Evolutionary conservation across 805 yeast genomes (phyloP), one percentile per base, ranked within the genome.

Genomic region (Metschnikowia anglica): DNA sequence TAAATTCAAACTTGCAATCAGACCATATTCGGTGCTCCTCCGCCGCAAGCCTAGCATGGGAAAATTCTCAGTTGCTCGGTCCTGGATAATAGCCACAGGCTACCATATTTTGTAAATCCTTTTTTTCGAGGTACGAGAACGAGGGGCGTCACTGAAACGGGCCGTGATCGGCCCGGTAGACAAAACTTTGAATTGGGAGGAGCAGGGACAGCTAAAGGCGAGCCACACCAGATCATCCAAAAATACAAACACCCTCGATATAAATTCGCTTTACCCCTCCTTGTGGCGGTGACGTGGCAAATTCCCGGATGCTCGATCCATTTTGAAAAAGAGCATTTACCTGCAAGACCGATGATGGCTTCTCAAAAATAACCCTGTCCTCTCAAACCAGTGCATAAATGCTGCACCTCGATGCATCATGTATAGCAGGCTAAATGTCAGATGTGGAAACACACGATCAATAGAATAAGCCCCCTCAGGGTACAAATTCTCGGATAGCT

Each of bases 261-360:
- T n/a, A 8, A n/a, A n/a, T n/a, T n/a, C n/a, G n/a, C n/a, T n/a
- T 30, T 17, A 10, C 10, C 34, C 2, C 7, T 7, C 18, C 21
- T 13, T 9, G 13, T 15, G 19, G 7, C n/a, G 25, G 25, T 37
- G 39, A 37, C 39, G 39, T 37, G 39, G 39, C 39, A 37, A 28
- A 27, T 37, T 28, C 24, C 20, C 34, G 13, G 3, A 4, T 20
- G 20, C 27, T 20, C 20, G 21, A 10, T 6, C 21, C 34, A 5
- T 29, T 27, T 12, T 26, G 13, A 35, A n/a, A 19, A 19, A 25
- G 17, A 27, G 30, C 19, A 19, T 16, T 29, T 29, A 16, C 32
- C 32, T 29, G 32, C 32, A 29, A 29, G 5, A 12, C 29, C 29
- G 29, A n/a, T 26, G 16, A 26, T n/a, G 29, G 13, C 29, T 16